These are phyloP conservation scores for Ephemerocybe angulata DNA, from an alignment of 768 basidiomycete genomes.

Conservation along the genomic window DNA sequence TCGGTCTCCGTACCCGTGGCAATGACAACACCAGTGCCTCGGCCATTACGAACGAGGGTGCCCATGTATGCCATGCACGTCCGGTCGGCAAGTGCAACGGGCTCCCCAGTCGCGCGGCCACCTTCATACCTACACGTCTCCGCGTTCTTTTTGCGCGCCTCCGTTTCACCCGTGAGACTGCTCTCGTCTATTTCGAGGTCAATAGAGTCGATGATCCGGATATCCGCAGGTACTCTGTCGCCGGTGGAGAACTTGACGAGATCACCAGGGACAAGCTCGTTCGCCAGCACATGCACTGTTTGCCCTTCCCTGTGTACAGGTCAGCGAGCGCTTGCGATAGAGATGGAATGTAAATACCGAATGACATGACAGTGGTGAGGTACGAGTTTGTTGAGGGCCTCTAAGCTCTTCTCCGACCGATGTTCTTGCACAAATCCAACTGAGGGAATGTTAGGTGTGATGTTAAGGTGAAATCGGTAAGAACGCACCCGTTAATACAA, in stretches of 20 bases:
- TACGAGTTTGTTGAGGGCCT: slow-evolving; percentile 94
- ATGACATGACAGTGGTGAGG: slow-evolving; percentile 94
- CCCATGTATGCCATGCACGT: slow-evolving; percentile 94
- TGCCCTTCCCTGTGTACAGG: slow-evolving; percentile 47
- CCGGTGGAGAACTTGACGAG: slow-evolving; percentile 86
- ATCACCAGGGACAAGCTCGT: slow-evolving; percentile 96
- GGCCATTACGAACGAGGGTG: slow-evolving; percentile 85
- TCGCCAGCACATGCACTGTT: slow-evolving; percentile 80
- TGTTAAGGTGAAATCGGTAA: neutral
- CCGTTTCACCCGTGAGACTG: slow-evolving; percentile 91
- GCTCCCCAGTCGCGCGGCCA: slow-evolving; percentile 32
- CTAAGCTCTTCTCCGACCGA: slow-evolving; percentile 89
- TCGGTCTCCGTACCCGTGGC: slow-evolving; percentile 85
- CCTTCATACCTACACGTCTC: slow-evolving; percentile 50
- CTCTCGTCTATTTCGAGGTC: slow-evolving; percentile 96
- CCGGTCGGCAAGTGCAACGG: slow-evolving; percentile 73
- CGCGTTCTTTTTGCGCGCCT: slow-evolving; percentile 64
- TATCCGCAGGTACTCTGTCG: slow-evolving; percentile 91
- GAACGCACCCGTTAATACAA: slow-evolving; percentile 82
- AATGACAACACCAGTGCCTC: slow-evolving; percentile 85
- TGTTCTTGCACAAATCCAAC: slow-evolving; percentile 97
- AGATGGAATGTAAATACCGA: slow-evolving; percentile 41
- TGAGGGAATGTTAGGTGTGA: slow-evolving; percentile 22
- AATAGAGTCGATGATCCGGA: slow-evolving; percentile 75
- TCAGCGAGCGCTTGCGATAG: neutral